Evolutionary conservation across 768 basidiomycete species (phyloP), one percentile per base, ranked within the genome.

Genomic region (Grammothele lineata): DNA sequence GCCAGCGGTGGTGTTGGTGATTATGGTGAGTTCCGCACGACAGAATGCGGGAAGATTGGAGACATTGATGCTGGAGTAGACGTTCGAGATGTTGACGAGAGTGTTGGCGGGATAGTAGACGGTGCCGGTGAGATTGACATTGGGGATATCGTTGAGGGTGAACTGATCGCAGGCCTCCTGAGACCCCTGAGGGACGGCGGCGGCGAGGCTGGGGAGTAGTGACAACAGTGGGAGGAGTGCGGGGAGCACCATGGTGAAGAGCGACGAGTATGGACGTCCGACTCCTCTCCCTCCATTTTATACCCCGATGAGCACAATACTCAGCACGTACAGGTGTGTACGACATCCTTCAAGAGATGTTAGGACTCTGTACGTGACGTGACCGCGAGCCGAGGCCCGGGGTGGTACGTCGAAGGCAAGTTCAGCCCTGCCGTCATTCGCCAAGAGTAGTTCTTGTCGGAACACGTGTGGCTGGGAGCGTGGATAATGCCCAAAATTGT

Each of bases 11-110:
- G 57, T 25, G 18, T 59, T 60, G 6, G 59, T 62, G 12, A 51
- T 57, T 24, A 62, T 48, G n/a, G 45, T 41, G 12, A 58, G 53
- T 41, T 62, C 45, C 10, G 59, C 48, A n/a, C 59, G 61, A 38
- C 61, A 62, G 41, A 62, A 58, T 3, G 47, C 55, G 18, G 57
- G 56, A 8, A 61, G 52, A 14, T 39, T 46, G 12, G 51, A 38
- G 21, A 42, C 37, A 19, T 61, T 49, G 53, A 61, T 58, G 35
- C 47, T 53, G 14, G 57, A 55, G 26, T 44, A 55, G 27, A 25
- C 38, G 35, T 53, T 61, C 17, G 51, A 48, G 35, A 61, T 47
- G 38, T 61, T 54, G 21, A 61, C 60, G 15, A 18, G 46, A 17
- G 43, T 40, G 14, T 54, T 44, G 11, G 51, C 48, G 15, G 53